Base-by-base conservation (phyloP, 2,329 filamentous ascomycete genomes). In the Pseudogymnoascus sp. region DNA sequence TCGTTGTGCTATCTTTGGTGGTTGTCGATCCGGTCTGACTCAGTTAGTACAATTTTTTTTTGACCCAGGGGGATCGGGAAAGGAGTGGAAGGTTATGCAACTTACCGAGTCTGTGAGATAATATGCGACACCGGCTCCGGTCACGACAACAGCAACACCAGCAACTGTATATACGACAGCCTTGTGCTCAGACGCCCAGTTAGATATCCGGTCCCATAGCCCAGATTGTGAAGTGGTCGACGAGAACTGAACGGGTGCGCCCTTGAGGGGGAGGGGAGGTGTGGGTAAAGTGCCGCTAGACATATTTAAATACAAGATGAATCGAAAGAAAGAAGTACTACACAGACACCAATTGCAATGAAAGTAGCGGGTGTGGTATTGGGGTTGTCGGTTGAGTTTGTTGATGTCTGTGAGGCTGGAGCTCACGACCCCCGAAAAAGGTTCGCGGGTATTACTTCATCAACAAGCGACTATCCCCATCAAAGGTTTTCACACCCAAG, bases 181-280 rank as follows among this genome's bases (percentile, higher is more conserved):
- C 79, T 97, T 97, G 78, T 99, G 92, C 74, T 97, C 93, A 2
- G 91, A 90, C 12, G 89, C 91, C 93, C 94, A 99, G 71, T 80
- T 87, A 67, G 91, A 88, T 76, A 97, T 79, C 70, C 92, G 88
- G 75, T 96, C 90, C 91, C 91, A 96, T 18, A 70, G 65, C 54
- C 69, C 70, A 2, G 57, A 41, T 61, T 67, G 65, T 65, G 70
- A 63, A 65, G 70, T 67, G 61, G 70, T 69, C 61, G 67, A 67
- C 61, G 68, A 63, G 66, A 72, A 71, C 14, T 62, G 60, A 60
- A 62, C 43, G 35, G 57, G 60, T 39, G 43, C 39, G 14, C 57
- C 57, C 12, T 35, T 25, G 54, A 62, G 37, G 14, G 59, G 59
- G 25, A 60, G 25, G 12, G 25, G 22, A 28, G 60, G 60, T 25